These are phyloP conservation scores for Solidago caesia DNA, from an alignment of 129 eudicot genomes.

Conservation along the genomic window DNA sequence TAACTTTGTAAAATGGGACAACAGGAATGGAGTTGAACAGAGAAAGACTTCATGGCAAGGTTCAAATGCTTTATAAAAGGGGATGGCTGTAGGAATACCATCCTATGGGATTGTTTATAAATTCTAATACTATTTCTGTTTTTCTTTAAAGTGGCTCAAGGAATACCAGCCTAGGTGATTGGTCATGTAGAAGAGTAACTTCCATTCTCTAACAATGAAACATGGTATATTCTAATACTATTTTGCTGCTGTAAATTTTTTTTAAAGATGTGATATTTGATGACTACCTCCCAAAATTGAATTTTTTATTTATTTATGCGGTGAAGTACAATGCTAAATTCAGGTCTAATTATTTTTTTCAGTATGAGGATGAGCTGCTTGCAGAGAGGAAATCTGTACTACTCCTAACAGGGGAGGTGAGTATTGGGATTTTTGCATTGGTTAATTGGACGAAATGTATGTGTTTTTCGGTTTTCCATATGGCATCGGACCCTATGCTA, in stretches of 20 bases:
- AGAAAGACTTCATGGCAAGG: slow-evolving; percentile 89
- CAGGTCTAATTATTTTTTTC: slow-evolving; percentile 15
- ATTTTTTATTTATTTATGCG: not conserved
- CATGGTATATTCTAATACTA: no score
- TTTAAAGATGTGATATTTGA: slow-evolving; percentile 72
- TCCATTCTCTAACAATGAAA: no score
- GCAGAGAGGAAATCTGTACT: slow-evolving; percentile 93
- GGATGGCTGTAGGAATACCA: no score
- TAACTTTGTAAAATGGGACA: slow-evolving; percentile 1
- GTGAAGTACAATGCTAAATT: not conserved
- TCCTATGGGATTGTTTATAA: no score
- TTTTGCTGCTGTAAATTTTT: no score
- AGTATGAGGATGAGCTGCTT: slow-evolving; percentile 86
- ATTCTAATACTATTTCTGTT: no score
- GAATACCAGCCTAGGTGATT: no score
- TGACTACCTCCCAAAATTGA: slow-evolving; percentile 55
- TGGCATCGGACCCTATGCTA: no score
- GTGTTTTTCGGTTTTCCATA: no score
- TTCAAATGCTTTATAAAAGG: not conserved
- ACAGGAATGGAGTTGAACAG: slow-evolving; percentile 82
- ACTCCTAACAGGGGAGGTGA: slow-evolving; percentile 95
- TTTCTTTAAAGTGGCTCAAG: no score
- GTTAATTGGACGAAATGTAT: no score
- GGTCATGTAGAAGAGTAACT: no score
- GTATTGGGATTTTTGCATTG: not conserved